phyloP scores from a whole-genome alignment of 2,329 filamentous ascomycete genomes.

The Fusarium humuli region DNA sequence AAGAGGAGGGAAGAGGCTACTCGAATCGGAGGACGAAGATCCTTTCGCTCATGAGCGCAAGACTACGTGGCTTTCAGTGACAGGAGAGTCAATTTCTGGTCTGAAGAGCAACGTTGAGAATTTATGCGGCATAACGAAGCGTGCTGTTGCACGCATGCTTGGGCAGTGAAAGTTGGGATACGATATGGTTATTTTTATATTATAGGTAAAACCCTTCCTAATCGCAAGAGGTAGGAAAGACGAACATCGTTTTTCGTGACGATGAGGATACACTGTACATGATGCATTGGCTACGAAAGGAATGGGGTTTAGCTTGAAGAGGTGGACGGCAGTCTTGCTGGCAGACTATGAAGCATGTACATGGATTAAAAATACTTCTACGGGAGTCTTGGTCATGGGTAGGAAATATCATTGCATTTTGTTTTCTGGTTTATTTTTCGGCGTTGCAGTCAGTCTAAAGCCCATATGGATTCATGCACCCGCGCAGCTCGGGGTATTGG shows the following conservation, averaged over 20 bases:
- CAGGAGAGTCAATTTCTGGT: constrained; percentile 20
- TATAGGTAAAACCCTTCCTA: constrained; percentile 8
- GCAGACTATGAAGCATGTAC: constrained; percentile 43
- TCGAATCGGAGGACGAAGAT: constrained; percentile 25
- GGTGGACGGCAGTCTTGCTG: constrained; percentile 34
- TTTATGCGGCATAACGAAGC: constrained; percentile 33
- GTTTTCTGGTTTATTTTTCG: constrained; percentile 21
- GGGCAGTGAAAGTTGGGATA: constrained; percentile 16
- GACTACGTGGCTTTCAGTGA: constrained; percentile 18
- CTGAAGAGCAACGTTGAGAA: constrained; percentile 19
- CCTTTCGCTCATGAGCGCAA: constrained; percentile 7
- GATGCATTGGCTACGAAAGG: constrained; percentile 28
- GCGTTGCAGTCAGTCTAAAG: not conserved
- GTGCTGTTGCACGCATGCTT: constrained; percentile 33
- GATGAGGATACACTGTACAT: constrained; percentile 36
- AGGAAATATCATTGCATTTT: constrained; percentile 46
- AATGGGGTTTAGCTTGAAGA: not conserved
- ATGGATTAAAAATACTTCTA: constrained; percentile 42
- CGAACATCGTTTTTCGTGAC: not conserved
- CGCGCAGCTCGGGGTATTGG: too few species aligned
- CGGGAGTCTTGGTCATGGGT: constrained; percentile 45
- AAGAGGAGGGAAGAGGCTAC: constrained; percentile 37
- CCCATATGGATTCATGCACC: not conserved
- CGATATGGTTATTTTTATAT: constrained; percentile 14
- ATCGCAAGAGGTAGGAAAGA: not conserved